phyloP scores from a whole-genome alignment of 2,329 filamentous ascomycete species.

The Arthrobotrys entomopaga region DNA sequence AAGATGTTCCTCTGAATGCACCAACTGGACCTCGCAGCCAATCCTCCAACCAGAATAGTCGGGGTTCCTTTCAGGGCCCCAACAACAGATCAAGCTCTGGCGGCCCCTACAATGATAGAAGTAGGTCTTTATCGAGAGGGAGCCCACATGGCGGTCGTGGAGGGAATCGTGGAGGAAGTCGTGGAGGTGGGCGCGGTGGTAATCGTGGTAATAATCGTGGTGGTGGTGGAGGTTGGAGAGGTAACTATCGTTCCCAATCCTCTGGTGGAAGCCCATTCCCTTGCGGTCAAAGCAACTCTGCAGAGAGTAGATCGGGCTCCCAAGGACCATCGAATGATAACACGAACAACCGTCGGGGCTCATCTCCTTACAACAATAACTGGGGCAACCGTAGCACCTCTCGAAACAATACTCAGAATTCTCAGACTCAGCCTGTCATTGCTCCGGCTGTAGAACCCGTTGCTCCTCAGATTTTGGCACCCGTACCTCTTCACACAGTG shows the following conservation, averaged over 20 bases:
- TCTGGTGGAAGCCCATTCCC: constrained; percentile 42
- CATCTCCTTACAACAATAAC: too few relatives aligned
- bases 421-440: too few relatives aligned
- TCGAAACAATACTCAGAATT: background rate
- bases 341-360: constrained; percentile 1
- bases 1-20: constrained; percentile 16
- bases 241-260: constrained; percentile 28
- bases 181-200: constrained; percentile 14
- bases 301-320: constrained; percentile 36
- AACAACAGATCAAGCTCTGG: constrained; percentile 32
- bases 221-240: constrained; percentile 18
- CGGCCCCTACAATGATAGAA: constrained; percentile 23
- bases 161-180: constrained; percentile 11
- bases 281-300: constrained; percentile 36
- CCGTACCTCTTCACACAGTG: background rate
- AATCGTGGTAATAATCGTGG: too few relatives aligned
- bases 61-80: constrained; percentile 19
- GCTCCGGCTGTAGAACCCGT: background rate
- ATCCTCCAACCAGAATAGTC: constrained; percentile 18
- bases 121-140: constrained; percentile 36
- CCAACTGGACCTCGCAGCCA: constrained; percentile 28
- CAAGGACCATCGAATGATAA: constrained; percentile 16
- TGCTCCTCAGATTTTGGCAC: too few relatives aligned
- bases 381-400: background rate
- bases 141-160: constrained; percentile 12